Base-by-base conservation (phyloP, 805 yeast genomes). In the Danielia oregonensis region DNA sequence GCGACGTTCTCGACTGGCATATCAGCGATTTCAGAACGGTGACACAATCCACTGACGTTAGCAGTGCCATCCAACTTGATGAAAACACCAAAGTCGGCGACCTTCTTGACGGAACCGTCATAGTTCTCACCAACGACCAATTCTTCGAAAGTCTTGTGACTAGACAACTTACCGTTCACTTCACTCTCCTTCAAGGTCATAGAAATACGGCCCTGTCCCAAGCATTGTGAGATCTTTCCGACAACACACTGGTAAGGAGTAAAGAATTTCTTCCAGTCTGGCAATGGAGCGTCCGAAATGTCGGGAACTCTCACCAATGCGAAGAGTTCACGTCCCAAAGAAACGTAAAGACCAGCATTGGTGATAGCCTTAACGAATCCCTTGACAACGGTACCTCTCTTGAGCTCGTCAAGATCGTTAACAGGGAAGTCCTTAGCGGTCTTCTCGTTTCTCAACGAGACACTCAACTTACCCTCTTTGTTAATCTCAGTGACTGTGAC, bases 41-140 rank as follows among this genome's bases (percentile, higher is more conserved):
- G 97, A 48, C 96, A 88, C 45, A 91, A 73, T 37, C 97, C 98
- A 51, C 84, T 77, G 38, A 88, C 70, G 49, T 78, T 78, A 35
- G 76, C 63, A 26, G 93, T 80, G 29, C 82, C 85, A 46, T 82
- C 88, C 35, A 91, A 67, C 43, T 77, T 80, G 33, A 91, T 83
- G 54, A 91, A 91, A 3, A 87, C 95, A 65, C 98, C 98, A 55
- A 81, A 91, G 30, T 86, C 95, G 22, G 88, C 79, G 16, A 81
- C 85, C 41, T 75, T 75, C 54, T 76, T 80, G 28, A 91, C 82
- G 3, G 79, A 63, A 55, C 96, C 98, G 52, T 83, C 91, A 47
- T 67, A 77, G 19, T 81, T 63, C 17, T 82, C 85, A 36, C 85
- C 95, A 33, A 71, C 78, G 37, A 75, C 61, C 36, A 91, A 67